Conservation (phyloP, 1,284 basidiomycete genomes). For the Leccinum insolens region DNA sequence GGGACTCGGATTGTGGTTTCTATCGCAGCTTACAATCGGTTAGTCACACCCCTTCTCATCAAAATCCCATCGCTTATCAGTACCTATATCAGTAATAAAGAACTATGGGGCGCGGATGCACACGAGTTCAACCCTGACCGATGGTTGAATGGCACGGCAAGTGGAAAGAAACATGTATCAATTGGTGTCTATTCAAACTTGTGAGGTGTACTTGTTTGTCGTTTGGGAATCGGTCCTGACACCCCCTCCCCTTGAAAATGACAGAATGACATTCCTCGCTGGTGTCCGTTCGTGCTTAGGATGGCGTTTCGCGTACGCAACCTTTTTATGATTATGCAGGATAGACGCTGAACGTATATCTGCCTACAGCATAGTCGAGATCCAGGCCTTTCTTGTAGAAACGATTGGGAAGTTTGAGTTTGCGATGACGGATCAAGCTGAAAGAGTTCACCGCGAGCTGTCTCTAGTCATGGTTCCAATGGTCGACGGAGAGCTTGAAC, state of each 20-base stretch:
- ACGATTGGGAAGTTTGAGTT: conserved; percentile 53
- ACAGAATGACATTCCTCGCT: conserved; percentile 47
- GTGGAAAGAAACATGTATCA: conserved; percentile 38
- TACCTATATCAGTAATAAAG: conserved; percentile 37
- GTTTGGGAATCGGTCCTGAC: not conserved
- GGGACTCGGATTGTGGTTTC: conserved; percentile 39
- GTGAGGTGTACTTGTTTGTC: conserved; percentile 36
- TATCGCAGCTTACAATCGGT: conserved; percentile 42
- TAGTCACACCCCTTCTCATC: not conserved
- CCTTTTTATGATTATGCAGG: not conserved
- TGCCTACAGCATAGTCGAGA: conserved; percentile 42
- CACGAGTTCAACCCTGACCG: conserved; percentile 53
- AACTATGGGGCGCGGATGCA: conserved; percentile 54
- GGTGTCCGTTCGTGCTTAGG: conserved; percentile 47
- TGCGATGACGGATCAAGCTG: conserved; percentile 39
- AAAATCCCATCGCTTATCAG: conserved; percentile 3
- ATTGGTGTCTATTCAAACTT: conserved; percentile 55
- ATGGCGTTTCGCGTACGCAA: conserved; percentile 48
- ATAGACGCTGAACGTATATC: not conserved
- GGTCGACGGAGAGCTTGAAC: conserved; percentile 46
- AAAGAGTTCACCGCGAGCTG: conserved; percentile 42
- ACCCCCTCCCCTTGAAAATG: not conserved
- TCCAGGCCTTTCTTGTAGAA: conserved; percentile 54
- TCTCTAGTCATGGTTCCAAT: conserved; percentile 49
- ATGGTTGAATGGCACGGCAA: conserved; percentile 41